Conservation (phyloP, 148 eudicot species). For the Polygonum aviculare region DNA sequence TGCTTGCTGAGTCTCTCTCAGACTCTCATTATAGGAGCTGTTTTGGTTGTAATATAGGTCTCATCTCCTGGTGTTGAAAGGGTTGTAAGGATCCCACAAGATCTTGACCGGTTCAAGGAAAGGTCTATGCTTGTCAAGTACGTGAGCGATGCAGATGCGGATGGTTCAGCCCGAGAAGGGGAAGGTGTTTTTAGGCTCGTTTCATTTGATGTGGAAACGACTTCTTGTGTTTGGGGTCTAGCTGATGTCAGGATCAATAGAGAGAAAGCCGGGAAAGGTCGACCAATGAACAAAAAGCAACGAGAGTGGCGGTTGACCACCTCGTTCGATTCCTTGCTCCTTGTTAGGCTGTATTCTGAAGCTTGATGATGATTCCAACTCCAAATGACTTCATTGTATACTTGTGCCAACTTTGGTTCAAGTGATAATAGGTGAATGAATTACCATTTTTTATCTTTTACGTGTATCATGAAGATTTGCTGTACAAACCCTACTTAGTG, state of each 20-base stretch:
- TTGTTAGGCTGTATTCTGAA: conserved; percentile 59
- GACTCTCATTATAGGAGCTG: neutral
- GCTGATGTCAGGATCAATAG: conserved; percentile 71
- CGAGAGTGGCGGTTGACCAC: conserved; percentile 68
- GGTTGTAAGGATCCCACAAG: conserved; percentile 63
- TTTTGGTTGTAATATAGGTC: conserved; percentile 33
- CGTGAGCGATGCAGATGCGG: conserved; percentile 19
- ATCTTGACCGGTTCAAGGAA: conserved; percentile 74
- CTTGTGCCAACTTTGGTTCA: neutral
- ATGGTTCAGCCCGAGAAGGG: conserved; percentile 27
- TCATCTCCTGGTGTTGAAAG: conserved; percentile 94
- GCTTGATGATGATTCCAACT: conserved; percentile 17
- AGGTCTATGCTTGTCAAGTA: conserved; percentile 70
- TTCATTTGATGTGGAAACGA: conserved; percentile 43
- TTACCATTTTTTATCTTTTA: neutral
- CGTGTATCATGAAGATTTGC: neutral
- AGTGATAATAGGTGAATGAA: neutral
- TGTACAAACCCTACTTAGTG: neutral
- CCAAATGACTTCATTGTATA: neutral
- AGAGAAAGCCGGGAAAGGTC: conserved; percentile 84
- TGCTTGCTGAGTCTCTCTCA: neutral
- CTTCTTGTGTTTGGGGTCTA: conserved; percentile 64
- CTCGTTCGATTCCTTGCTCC: conserved; percentile 45
- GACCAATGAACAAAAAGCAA: conserved; percentile 78
- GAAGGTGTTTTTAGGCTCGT: conserved; percentile 67